Evolutionary conservation across 108 stramenopile genomes (phyloP).

Genomic region (Epipyxis sp.): DNA sequence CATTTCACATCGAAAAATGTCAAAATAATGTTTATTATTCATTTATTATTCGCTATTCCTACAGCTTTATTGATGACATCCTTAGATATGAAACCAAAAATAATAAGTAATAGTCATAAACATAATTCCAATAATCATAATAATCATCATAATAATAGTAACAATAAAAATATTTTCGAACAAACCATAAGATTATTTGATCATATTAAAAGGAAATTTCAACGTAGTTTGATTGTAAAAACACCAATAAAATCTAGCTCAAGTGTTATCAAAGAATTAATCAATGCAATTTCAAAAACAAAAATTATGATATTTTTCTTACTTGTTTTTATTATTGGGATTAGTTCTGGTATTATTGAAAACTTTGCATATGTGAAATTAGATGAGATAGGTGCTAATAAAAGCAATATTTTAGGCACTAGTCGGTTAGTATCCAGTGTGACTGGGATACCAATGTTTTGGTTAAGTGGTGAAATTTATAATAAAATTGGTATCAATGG

Average conservation of each 20-base stretch:
- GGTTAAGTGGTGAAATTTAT: slow-evolving; percentile 73
- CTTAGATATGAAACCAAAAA: neutral
- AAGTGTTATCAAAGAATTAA: neutral
- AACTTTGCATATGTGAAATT: slow-evolving; percentile 94
- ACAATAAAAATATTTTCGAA: neutral
- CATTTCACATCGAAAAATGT: neutral
- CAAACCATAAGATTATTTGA: neutral
- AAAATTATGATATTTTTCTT: neutral
- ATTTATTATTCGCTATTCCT: slow-evolving; percentile 1
- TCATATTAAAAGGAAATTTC: neutral
- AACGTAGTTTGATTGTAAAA: neutral
- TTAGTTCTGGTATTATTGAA: slow-evolving; percentile 83
- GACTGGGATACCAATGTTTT: slow-evolving; percentile 88
- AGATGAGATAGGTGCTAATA: slow-evolving; percentile 72
- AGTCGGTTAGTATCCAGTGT: slow-evolving; percentile 74
- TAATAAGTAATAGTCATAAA: neutral
- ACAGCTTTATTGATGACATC: slow-evolving; percentile 6
- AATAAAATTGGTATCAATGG: slow-evolving; percentile 71
- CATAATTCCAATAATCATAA: neutral
- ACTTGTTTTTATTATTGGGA: slow-evolving; percentile 47
- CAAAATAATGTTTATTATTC: neutral
- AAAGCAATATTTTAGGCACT: slow-evolving; percentile 77
- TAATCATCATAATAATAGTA: neutral
- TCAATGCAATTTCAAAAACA: neutral
- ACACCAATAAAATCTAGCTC: too few relatives aligned